Conservation (phyloP, 495 filamentous ascomycete species). For the Neurospora cerealis region DNA sequence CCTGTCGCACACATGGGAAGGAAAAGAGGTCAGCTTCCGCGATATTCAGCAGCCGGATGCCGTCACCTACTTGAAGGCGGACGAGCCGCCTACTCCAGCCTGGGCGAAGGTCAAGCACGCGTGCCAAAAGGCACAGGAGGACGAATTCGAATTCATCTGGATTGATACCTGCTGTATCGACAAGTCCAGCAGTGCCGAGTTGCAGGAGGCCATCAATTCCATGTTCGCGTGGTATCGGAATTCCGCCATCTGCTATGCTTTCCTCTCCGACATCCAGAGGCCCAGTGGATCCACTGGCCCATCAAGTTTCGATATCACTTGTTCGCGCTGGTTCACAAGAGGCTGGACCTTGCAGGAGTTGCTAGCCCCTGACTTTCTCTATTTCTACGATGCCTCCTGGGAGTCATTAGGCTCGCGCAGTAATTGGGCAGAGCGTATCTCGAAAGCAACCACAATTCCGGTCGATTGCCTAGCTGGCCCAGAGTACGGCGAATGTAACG, state of each 20-base stretch:
- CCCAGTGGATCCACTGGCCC: neutral
- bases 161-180: neutral
- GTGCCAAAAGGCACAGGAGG: neutral
- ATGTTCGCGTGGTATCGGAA: neutral
- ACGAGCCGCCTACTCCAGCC: neutral
- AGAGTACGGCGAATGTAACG: neutral
- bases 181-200: neutral
- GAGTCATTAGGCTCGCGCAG: neutral
- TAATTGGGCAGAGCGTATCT: neutral
- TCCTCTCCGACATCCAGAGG: neutral
- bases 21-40: conserved; percentile 19
- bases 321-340: neutral
- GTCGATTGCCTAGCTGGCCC: neutral
- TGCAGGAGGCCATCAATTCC: neutral
- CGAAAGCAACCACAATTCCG: neutral
- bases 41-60: conserved; percentile 5
- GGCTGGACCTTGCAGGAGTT: neutral
- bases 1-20: conserved; percentile 26
- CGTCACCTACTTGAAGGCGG: neutral
- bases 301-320: neutral
- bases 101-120: neutral
- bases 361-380: neutral
- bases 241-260: neutral
- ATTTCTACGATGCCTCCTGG: neutral
- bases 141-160: neutral